Conservation (phyloP, 768 basidiomycete genomes). For the Amanita pallidorosea region DNA sequence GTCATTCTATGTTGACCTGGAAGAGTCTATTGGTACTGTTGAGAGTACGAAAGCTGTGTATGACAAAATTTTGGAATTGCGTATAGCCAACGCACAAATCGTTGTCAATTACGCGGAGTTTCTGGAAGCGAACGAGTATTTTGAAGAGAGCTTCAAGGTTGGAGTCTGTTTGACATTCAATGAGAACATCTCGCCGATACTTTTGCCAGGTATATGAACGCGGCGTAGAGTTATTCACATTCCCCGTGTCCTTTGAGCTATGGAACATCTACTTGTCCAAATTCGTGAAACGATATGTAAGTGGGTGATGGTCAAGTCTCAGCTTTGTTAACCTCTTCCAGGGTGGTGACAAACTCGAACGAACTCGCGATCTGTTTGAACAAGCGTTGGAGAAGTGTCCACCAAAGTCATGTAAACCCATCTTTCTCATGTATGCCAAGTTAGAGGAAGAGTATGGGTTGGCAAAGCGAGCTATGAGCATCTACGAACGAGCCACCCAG, state of each 20-base stretch:
- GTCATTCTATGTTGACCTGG: slow-evolving; percentile 97
- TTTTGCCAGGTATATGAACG: slow-evolving; percentile 77
- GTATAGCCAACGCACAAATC: slow-evolving; percentile 96
- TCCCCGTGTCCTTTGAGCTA: slow-evolving; percentile 95
- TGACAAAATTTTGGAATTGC: slow-evolving; percentile 91
- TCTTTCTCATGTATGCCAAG: slow-evolving; percentile 94
- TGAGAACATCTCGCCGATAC: slow-evolving; percentile 7
- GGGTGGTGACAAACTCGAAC: slow-evolving; percentile 91
- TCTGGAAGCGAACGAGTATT: slow-evolving; percentile 96
- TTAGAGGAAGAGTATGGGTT: slow-evolving; percentile 93
- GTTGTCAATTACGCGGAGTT: slow-evolving; percentile 97
- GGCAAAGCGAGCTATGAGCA: slow-evolving; percentile 91
- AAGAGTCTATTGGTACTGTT: slow-evolving; percentile 93
- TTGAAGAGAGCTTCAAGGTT: slow-evolving; percentile 97
- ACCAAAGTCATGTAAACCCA: slow-evolving; percentile 84
- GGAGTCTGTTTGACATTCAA: slow-evolving; percentile 2
- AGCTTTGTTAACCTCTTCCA: slow-evolving; percentile 17
- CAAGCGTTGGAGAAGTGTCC: slow-evolving; percentile 97
- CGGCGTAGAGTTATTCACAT: slow-evolving; percentile 94
- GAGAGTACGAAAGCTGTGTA: slow-evolving; percentile 89
- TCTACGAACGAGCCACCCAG: slow-evolving; percentile 87
- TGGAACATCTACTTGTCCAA: slow-evolving; percentile 99
- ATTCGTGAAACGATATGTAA: slow-evolving; percentile 91
- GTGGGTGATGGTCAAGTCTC: slow-evolving; percentile 16
- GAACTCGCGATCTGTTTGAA: slow-evolving; percentile 95